Base-by-base conservation (phyloP, 2,329 filamentous ascomycete genomes). In the Thyridium curvatum region DNA sequence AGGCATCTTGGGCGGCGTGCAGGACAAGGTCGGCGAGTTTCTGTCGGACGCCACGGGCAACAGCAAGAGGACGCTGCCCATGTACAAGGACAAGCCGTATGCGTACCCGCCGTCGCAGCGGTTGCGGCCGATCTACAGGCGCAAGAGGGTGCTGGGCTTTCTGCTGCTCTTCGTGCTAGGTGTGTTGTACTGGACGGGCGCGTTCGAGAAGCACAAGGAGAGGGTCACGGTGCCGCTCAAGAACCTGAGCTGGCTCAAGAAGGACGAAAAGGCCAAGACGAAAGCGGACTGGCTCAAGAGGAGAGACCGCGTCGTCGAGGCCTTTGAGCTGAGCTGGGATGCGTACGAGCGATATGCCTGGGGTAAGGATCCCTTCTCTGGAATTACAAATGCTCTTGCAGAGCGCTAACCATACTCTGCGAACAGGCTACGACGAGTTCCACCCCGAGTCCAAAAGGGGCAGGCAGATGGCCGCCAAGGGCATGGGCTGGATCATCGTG, bases 61-160 rank as follows among this genome's bases (percentile, higher is more conserved):
- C 44, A 28, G 45, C 53, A 65, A 44, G 53, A 67, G 59, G 44
- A 69, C 79, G 41, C 68, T 98, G 46, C 93, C 93, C 34, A 90
- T 97, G 85, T 98, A 98, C 69, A 98, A 98, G 65, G 93, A 98
- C 66, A 98, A 98, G 61, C 93, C 93, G n/a, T 93, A 86, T 57
- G 74, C 72, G 37, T 82, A 86, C 52, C 71, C 76, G 32, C 66
- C 72, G 28, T 77, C 77, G 44, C 70, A 75, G 49, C 75, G 77
- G 51, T 69, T 71, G 45, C 70, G 71, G 37, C 71, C 77, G 28
- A 62, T 77, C 50, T 82, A 78, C 66, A 75, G 74, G 59, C 74
- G 76, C 52, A 86, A 84, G 65, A 69, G 84, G 42, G 61, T 77
- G 18, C 48, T 81, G 16, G 69, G 63, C 2, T 56, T 75, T 32